These are phyloP conservation scores for Leptographium procerum DNA, from an alignment of 2,329 filamentous ascomycete genomes.

Conservation along the genomic window DNA sequence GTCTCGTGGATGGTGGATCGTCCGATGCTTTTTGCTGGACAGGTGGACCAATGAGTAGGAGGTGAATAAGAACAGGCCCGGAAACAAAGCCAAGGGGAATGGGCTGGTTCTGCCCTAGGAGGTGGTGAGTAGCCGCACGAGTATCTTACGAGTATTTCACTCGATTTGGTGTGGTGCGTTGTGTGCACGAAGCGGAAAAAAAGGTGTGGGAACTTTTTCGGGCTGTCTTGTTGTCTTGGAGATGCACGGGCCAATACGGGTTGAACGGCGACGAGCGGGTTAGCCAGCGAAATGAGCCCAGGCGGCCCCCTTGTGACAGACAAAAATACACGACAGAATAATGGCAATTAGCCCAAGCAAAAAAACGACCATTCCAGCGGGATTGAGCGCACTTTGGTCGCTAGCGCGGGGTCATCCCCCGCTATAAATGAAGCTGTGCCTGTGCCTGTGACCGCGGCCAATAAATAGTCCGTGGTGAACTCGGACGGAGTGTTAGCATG, in stretches of 20 bases:
- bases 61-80: not conserved
- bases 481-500: not conserved
- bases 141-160: not conserved
- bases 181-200: conserved; percentile 2
- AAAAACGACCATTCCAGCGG: not conserved
- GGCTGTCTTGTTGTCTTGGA: conserved; percentile 14
- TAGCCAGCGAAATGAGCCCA: not conserved
- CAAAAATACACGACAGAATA: not conserved
- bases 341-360: not conserved
- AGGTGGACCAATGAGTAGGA: not conserved
- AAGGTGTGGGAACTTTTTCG: conserved; percentile 7
- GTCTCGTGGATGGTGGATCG: not conserved
- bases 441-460: not conserved
- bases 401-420: not conserved
- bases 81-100: not conserved
- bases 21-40: not conserved
- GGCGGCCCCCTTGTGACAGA: not conserved
- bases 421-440: not conserved
- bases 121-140: not conserved
- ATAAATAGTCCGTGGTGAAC: not conserved
- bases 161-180: conserved; percentile 1
- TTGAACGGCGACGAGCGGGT: not conserved
- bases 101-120: conserved; percentile 2
- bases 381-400: not conserved
- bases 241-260: conserved; percentile 14